Conservation (phyloP, 2,329 filamentous ascomycete species). For the Aspergillus ruber region DNA sequence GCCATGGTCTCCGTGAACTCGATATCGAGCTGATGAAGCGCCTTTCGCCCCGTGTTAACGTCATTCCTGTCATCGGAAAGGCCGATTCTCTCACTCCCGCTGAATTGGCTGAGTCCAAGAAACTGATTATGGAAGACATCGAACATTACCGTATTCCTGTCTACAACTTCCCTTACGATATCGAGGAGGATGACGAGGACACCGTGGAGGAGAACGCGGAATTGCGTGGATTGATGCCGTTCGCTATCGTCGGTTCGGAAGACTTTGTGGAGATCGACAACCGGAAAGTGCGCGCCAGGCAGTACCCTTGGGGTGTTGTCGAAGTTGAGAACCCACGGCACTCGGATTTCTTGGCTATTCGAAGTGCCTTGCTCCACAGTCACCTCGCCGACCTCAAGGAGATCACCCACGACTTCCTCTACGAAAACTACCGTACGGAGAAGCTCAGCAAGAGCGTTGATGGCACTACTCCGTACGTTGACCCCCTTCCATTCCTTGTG, state of each 20-base stretch:
- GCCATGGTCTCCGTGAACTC: conserved; percentile 94
- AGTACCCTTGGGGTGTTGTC: conserved; percentile 98
- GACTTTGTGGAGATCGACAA: conserved; percentile 91
- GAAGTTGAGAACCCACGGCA: conserved; percentile 99
- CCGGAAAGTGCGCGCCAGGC: conserved; percentile 83
- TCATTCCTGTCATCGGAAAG: conserved; percentile 97
- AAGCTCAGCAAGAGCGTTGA: conserved; percentile 99
- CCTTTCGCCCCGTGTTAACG: conserved; percentile 94
- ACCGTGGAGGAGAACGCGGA: conserved; percentile 99
- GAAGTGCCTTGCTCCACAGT: conserved; percentile 92
- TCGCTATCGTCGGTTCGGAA: conserved; percentile 96
- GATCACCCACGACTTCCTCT: conserved; percentile 99
- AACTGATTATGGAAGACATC: conserved; percentile 99
- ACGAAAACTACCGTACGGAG: conserved; percentile 99
- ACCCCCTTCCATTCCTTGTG: not conserved
- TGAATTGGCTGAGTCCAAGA: conserved; percentile 98
- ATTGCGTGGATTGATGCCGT: conserved; percentile 94
- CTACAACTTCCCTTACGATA: conserved; percentile 99
- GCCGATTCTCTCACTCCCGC: conserved; percentile 94
- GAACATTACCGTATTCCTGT: conserved; percentile 99
- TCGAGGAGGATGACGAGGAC: conserved; percentile 98
- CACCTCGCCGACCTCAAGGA: conserved; percentile 98
- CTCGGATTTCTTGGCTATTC: conserved; percentile 95
- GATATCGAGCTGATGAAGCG: conserved; percentile 99
- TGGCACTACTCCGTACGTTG: conserved; percentile 78